Base-by-base conservation (phyloP, 2,329 filamentous ascomycete species). In the Herpotrichia juniperi region DNA sequence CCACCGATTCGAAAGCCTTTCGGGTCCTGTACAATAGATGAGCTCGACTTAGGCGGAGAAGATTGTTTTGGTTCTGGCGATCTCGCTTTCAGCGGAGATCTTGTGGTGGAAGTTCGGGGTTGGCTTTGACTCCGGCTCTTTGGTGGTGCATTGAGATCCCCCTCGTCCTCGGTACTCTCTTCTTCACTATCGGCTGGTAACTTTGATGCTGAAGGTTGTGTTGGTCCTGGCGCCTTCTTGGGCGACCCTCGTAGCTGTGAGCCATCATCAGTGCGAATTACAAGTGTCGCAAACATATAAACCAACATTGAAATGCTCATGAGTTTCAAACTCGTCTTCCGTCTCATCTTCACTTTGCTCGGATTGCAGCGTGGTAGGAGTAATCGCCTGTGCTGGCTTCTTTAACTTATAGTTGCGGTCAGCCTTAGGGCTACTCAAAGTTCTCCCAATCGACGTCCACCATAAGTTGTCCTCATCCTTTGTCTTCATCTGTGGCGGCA, bases 141-240 rank as follows among this genome's bases (percentile, higher is more conserved):
- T 1, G 54, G 42, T 10, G 67, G 67, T 6, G 61, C 68, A 57
- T 77, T 75, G 10, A 78, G 64, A 45, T 78, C 74, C 4, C 75
- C 72, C 21, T 76, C 74, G 42, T 73, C 67, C 4, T 71, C 69
- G 16, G 71, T 73, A 9, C 53, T 50, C 7, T 54, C 60, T 21
- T 53, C 58, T 14, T 58, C 59, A 17, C 50, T 58, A 3, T 24
- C 39, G 25, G 37, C 46, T 22, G 26, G 42, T 9, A 44, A 37
- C 3, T 44, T 43, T 6, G 31, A 31, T n/a, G 44, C n/a, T 19
- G 32, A 25, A 2, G 35, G 9, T 0, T 42, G 40, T 39, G 25
- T 25, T 12, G 46, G 44, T 19, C 30, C 37, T 7, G 37, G 26
- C 7, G 42, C 8, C 1, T 48, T 39, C 22, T 32, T 58, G 50